These are phyloP conservation scores for Acacia pycnantha DNA, from an alignment of 331 rosid genomes.

Conservation along the genomic window DNA sequence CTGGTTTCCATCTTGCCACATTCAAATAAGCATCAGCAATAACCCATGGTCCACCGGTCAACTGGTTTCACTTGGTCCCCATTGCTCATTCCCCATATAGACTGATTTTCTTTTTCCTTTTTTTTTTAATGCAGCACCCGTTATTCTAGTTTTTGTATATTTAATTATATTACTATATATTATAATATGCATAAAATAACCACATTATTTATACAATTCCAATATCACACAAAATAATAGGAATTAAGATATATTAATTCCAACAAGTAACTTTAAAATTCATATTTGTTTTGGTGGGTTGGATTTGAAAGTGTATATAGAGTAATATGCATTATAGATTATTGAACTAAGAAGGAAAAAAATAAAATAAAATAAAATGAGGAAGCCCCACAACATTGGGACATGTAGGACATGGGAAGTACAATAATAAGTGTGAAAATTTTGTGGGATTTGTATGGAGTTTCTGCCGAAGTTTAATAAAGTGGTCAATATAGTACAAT, in stretches of 20 bases:
- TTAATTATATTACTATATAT: too few species aligned
- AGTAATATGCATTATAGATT: neutral
- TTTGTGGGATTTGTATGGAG: slow-evolving; percentile 8
- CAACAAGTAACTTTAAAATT: neutral
- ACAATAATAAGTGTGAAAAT: slow-evolving; percentile 19
- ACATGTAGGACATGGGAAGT: slow-evolving; percentile 15
- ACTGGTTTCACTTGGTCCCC: slow-evolving; percentile 30
- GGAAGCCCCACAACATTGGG: neutral
- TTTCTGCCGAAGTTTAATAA: neutral
- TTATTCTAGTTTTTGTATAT: neutral
- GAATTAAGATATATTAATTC: neutral
- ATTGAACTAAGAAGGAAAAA: neutral
- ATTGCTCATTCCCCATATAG: neutral
- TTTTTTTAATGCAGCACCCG: too few species aligned
- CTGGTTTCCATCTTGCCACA: too few species aligned
- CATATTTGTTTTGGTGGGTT: neutral
- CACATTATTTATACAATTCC: neutral
- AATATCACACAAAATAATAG: neutral
- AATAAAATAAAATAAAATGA: neutral
- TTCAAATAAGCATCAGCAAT: too few species aligned
- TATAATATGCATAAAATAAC: neutral
- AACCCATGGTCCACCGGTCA: too few species aligned
- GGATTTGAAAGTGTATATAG: neutral
- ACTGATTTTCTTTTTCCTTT: neutral
- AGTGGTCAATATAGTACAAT: neutral